Base-by-base conservation (phyloP, 169 alveolate genomes). In the Cryptosporidium canis region DNA sequence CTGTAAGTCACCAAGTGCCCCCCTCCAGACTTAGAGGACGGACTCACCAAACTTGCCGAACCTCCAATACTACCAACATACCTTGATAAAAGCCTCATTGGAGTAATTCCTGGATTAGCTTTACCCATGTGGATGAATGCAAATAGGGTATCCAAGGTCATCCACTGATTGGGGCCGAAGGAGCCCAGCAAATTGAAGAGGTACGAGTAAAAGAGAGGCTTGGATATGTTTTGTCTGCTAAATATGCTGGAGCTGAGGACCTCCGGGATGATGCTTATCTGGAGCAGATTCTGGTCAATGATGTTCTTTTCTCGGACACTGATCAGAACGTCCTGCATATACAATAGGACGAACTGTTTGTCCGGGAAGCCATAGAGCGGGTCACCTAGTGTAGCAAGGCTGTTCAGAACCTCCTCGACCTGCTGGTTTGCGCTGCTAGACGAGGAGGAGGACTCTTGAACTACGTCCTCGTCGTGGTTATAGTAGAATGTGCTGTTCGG, bases 331-430 rank as follows among this genome's bases (percentile, higher is more conserved):
- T 77, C 85, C n/a, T 61, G 56, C 3, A 77, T 24, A 35, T 58
- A 77, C 8, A 61, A 41, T 24, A 48, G 47, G n/a, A 77, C 44
- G 45, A 77, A 77, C 24, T 56, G 85, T 12, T 53, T 55, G 39
- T 77, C 85, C 5, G 85, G 85, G 63, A 77, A 77, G 8, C 85
- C 85, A 11, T 77, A 77, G 21, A 56, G n/a, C 44, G 85, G 85
- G 39, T 77, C 85, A 11, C 51, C 58, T 14, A 77, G 2, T 24
- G 85, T 56, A 1, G 43, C 11, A 1, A 58, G 39, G 27, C 44
- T 41, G 9, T 11, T 11, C 21, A 45, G 45, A 24, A 6, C 39
- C 58, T 37, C 84, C 24, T 70, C 64, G n/a, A n/a, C n/a, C 63
- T 51, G 63, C 35, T n/a, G 63, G 24, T 51, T n/a, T n/a, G n/a